Evolutionary conservation across 768 basidiomycete genomes (phyloP).

Genomic region (Neoboletus subvelutipes): DNA sequence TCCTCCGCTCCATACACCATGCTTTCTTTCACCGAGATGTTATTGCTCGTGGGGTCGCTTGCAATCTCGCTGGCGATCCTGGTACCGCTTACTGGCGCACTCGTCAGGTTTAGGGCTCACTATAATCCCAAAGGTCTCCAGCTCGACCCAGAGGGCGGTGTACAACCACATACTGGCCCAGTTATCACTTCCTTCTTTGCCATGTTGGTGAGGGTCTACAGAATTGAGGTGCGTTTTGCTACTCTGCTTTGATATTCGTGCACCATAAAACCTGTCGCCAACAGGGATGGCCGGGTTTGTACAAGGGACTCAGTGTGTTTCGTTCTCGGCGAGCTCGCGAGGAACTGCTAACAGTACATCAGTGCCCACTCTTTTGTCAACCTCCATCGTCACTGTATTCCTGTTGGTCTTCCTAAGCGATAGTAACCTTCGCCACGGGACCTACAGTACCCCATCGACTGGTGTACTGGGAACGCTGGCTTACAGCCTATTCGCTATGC

Average conservation of each 20-base stretch:
- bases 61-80: slow-evolving; percentile 54
- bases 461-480: slow-evolving; percentile 60
- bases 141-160: slow-evolving; percentile 73
- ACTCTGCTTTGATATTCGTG: background rate
- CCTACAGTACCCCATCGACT: slow-evolving; percentile 61
- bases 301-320: slow-evolving; percentile 70
- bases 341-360: slow-evolving; percentile 41
- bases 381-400: slow-evolving; percentile 55
- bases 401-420: slow-evolving; percentile 59
- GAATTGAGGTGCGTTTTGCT: slow-evolving; percentile 58
- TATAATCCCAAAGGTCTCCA: slow-evolving; percentile 85
- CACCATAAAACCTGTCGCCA: slow-evolving; percentile 6
- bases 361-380: slow-evolving; percentile 53
- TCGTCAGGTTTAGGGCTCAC: slow-evolving; percentile 79
- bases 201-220: slow-evolving; percentile 71
- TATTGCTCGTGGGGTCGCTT: slow-evolving; percentile 40
- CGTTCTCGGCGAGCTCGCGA: background rate
- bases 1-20: slow-evolving; percentile 21
- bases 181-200: slow-evolving; percentile 73
- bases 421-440: slow-evolving; percentile 58
- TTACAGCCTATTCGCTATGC: slow-evolving; percentile 64
- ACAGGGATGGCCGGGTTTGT: slow-evolving; percentile 69
- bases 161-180: slow-evolving; percentile 75
- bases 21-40: slow-evolving; percentile 37
- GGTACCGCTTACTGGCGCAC: slow-evolving; percentile 63